A percentile compares a stretch with the other conserved stretches of the same genome.
Evolutionary conservation across 2,329 filamentous ascomycete species (phyloP).

Genomic region (Grosmannia clavigera): DNA sequence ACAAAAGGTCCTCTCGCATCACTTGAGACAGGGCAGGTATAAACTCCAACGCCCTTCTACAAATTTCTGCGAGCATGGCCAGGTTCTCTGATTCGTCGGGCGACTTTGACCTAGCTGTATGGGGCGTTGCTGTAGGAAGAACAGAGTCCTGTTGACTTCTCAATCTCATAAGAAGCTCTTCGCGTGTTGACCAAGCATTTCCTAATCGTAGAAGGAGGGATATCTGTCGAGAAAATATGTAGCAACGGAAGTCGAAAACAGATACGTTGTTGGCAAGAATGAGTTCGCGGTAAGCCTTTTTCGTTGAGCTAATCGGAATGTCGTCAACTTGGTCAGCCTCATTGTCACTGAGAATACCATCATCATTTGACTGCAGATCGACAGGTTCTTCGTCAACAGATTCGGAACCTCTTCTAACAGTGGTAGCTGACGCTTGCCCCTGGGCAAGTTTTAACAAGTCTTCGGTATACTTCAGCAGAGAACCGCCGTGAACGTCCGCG

Average conservation of each 20-base stretch:
- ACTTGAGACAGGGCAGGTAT: conserved; percentile 69
- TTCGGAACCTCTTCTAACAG: conserved; percentile 12
- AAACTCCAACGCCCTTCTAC: conserved; percentile 70
- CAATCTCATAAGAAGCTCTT: conserved; percentile 49
- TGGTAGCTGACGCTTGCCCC: conserved; percentile 30
- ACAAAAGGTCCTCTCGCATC: conserved; percentile 64
- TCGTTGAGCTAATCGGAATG: conserved; percentile 48
- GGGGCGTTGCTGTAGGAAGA: conserved; percentile 42
- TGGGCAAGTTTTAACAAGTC: conserved; percentile 54
- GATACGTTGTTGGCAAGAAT: conserved; percentile 94
- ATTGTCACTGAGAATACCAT: background rate
- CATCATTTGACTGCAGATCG: conserved; percentile 31
- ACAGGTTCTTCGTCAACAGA: conserved; percentile 31
- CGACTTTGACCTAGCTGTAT: conserved; percentile 31
- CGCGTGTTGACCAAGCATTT: conserved; percentile 53
- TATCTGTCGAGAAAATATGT: conserved; percentile 85
- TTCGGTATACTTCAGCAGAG: conserved; percentile 59
- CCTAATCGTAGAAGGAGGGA: conserved; percentile 69
- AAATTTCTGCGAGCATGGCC: conserved; percentile 72
- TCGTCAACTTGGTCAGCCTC: conserved; percentile 24
- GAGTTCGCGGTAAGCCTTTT: conserved; percentile 79
- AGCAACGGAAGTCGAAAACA: conserved; percentile 86
- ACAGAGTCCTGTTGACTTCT: conserved; percentile 49
- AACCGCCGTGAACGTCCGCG: conserved; percentile 55
- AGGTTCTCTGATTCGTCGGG: conserved; percentile 60